Base-by-base conservation (phyloP, 2,329 filamentous ascomycete genomes). In the Cercospora citrullina region DNA sequence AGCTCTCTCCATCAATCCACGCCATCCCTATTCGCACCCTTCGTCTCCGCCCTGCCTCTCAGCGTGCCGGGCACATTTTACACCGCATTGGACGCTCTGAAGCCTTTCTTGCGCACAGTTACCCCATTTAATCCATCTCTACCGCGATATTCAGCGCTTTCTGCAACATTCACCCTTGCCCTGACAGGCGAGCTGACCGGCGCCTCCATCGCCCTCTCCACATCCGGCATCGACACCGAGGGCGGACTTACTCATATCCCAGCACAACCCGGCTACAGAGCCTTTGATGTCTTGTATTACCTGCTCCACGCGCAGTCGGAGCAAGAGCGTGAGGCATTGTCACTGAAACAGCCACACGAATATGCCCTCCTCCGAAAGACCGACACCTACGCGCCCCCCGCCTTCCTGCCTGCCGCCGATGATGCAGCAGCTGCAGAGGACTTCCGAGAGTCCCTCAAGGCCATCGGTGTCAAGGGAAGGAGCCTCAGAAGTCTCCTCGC, bases 261-360 rank as follows among this genome's bases (percentile, higher is more conserved):
- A 0, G 80, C 89, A 0, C 89, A 97, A 76, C 77, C 88, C 6
- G 95, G 95, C 12, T 93, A 93, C 79, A 90, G 95, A 70, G 95
- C 94, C 3, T 99, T 99, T 74, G 94, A 99, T 77, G 95, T 96
- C 60, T 98, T 99, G 77, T 98, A 99, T 82, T 98, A 97, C 75
- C 87, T 99, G 0, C 85, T 98, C 51, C 96, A 94, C 0, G 96
- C 95, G 0, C 72, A 73, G 95, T 92, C 1, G 89, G 91, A 4
- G 90, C 93, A 76, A 1, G 95, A 99, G 81, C 86, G 93, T 65
- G 94, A 98, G 77, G 96, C 94, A 69, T 83, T 99, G 14, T 89
- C 91, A 28, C 86, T 99, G 31, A 91, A 93, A 80, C 84, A 89
- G 8, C 87, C 92, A 2, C 90, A 91, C 4, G 85, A 87, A 53